These are phyloP conservation scores for Candida buenavistaensis DNA, from an alignment of 1,139 yeast genomes.

Conservation along the genomic window DNA sequence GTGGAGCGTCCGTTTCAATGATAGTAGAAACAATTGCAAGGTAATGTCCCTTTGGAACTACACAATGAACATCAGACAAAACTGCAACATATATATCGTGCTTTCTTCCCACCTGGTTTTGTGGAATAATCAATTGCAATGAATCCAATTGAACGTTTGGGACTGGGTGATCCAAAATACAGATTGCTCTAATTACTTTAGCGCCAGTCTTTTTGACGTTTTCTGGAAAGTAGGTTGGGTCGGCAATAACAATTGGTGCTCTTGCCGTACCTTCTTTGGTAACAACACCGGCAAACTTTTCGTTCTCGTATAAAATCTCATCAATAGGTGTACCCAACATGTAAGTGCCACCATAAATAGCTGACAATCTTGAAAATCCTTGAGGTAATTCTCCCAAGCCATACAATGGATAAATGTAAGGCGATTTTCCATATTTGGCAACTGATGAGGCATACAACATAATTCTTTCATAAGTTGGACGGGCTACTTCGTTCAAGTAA, in stretches of 20 bases:
- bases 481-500: constrained; percentile 83
- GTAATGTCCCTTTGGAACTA: constrained; percentile 85
- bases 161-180: constrained; percentile 87
- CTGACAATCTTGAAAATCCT: constrained; percentile 95
- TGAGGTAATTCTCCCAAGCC: constrained; percentile 98
- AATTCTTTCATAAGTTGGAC: constrained; percentile 88
- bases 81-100: constrained; percentile 94
- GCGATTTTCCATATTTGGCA: constrained; percentile 94
- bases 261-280: constrained; percentile 90
- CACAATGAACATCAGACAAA: constrained; percentile 87
- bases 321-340: constrained; percentile 97
- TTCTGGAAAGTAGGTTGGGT: constrained; percentile 96
- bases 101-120: constrained; percentile 90
- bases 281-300: constrained; percentile 76
- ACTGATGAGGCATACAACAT: constrained; percentile 85
- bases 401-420: constrained; percentile 92
- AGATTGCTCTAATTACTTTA: constrained; percentile 91
- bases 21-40: constrained; percentile 93
- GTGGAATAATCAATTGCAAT: constrained; percentile 92
- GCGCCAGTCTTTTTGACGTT: constrained; percentile 83
- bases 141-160: constrained; percentile 89
- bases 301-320: constrained; percentile 61
- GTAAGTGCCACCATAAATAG: constrained; percentile 97
- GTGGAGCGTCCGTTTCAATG: constrained; percentile 92
- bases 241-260: constrained; percentile 95